Conservation (phyloP, 164 flowering plant species). For the Vitis rotundifolia region DNA sequence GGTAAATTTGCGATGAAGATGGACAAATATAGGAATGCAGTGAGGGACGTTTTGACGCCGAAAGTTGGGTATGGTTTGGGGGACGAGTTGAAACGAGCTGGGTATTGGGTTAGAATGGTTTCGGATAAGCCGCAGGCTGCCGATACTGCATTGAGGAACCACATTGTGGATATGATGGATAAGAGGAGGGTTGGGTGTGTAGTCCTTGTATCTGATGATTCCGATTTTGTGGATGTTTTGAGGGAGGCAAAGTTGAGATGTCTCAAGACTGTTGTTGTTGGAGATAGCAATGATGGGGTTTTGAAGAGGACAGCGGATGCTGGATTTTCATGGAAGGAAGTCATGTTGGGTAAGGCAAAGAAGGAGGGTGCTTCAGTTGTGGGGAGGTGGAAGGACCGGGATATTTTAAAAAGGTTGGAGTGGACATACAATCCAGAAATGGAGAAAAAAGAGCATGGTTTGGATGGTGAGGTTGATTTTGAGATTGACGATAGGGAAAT, state of each 20-base stretch:
- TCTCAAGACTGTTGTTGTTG: constrained; percentile 82
- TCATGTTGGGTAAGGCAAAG: constrained; percentile 77
- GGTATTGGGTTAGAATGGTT: constrained; percentile 67
- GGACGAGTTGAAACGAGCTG: constrained; percentile 79
- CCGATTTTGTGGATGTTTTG: constrained; percentile 66
- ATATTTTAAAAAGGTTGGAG: constrained; percentile 69
- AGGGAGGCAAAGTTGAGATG: constrained; percentile 75
- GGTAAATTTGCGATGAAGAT: constrained; percentile 78
- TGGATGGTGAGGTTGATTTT: constrained; percentile 25
- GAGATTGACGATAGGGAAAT: constrained; percentile 27
- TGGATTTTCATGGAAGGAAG: constrained; percentile 75
- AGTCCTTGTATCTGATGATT: constrained; percentile 87
- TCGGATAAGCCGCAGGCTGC: constrained; percentile 75
- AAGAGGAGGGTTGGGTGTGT: constrained; percentile 49
- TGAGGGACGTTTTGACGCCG: constrained; percentile 60
- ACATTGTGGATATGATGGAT: constrained; percentile 81
- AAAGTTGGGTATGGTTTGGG: constrained; percentile 73
- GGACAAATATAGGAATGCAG: constrained; percentile 75
- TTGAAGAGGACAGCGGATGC: constrained; percentile 79
- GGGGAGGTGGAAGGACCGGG: constrained; percentile 84
- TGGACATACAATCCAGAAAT: constrained; percentile 69
- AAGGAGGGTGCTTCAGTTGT: constrained; percentile 62
- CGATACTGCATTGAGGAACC: constrained; percentile 61
- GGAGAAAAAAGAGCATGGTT: constrained; percentile 22
- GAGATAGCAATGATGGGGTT: constrained; percentile 62